Percentiles rank a stretch among this genome's conserved stretches.
Evolutionary conservation across 2,329 filamentous ascomycete species (phyloP).

Genomic region (Fusarium miscanthi): DNA sequence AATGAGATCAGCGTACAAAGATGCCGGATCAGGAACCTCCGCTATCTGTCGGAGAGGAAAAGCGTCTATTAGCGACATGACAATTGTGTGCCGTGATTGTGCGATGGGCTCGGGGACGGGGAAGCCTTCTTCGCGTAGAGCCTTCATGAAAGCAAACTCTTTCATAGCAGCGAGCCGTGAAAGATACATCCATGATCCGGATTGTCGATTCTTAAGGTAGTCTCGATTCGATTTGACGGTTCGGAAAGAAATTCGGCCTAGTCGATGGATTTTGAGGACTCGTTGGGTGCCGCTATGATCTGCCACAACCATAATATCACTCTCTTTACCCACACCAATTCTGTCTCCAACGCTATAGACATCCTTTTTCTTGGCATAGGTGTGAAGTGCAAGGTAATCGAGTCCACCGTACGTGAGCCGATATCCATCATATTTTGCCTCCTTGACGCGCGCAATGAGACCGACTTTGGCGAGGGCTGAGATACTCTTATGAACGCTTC

Average conservation of each 20-base stretch:
- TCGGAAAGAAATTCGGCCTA: constrained; percentile 96
- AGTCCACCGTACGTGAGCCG: constrained; percentile 95
- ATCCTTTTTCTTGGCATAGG: constrained; percentile 80
- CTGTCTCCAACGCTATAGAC: constrained; percentile 95
- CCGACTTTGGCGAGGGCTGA: constrained; percentile 91
- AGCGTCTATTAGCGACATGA: constrained; percentile 94
- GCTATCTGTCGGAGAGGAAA: constrained; percentile 92
- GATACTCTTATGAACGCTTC: constrained; percentile 86
- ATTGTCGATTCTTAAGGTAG: constrained; percentile 84
- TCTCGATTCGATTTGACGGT: constrained; percentile 96
- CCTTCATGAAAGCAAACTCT: constrained; percentile 94
- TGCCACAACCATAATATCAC: constrained; percentile 94
- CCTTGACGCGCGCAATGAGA: constrained; percentile 91
- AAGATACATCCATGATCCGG: constrained; percentile 98
- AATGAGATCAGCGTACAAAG: constrained; percentile 93
- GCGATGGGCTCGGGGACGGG: constrained; percentile 88
- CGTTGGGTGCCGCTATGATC: constrained; percentile 79
- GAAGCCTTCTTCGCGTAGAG: constrained; percentile 84
- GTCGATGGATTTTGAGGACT: constrained; percentile 94
- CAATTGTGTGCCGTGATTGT: constrained; percentile 93
- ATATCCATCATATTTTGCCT: constrained; percentile 97
- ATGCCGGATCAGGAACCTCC: constrained; percentile 82
- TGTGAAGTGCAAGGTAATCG: constrained; percentile 96
- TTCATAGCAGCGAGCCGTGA: constrained; percentile 92
- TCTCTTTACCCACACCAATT: constrained; percentile 97